Evolutionary conservation across 148 eudicot genomes (phyloP).

Genomic region (Rhododendron vialii): DNA sequence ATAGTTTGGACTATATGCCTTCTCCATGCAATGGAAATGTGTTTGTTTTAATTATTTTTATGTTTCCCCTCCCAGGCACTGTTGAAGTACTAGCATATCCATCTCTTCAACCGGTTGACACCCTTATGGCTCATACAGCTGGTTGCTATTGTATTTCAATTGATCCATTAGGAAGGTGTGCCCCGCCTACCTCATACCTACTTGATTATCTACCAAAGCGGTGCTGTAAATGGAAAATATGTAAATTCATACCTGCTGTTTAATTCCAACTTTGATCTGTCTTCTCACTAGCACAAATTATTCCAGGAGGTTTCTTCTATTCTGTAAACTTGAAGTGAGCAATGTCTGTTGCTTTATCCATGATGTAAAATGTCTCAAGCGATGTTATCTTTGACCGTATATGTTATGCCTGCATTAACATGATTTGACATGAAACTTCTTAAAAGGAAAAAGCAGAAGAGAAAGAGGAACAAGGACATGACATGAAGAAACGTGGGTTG

Average conservation of each 20-base stretch:
- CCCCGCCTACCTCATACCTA: not conserved
- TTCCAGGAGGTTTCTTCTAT: not conserved
- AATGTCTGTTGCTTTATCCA: not conserved
- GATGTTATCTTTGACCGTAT: not conserved
- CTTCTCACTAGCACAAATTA: not conserved
- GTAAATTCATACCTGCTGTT: not conserved
- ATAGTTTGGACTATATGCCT: not conserved
- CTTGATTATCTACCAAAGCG: not conserved
- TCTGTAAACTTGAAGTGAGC: not conserved
- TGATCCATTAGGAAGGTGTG: constrained; percentile 88
- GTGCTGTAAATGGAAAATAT: not conserved
- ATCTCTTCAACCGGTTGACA: constrained; percentile 73
- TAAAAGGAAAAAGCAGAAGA: not conserved
- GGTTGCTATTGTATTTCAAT: constrained; percentile 98
- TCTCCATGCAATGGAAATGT: not conserved
- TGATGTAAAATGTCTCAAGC: not conserved
- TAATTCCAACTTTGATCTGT: not conserved
- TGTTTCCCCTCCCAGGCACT: constrained; percentile 46
- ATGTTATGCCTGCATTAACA: not conserved
- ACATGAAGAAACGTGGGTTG: not conserved
- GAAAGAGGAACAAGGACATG: not conserved
- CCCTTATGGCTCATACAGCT: constrained; percentile 96
- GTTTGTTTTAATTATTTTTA: not conserved
- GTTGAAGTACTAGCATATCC: constrained; percentile 95
- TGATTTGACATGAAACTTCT: not conserved